Evolutionary conservation across 306 rosid genomes (phyloP).

Genomic region (Pterocarpus macrocarpus): DNA sequence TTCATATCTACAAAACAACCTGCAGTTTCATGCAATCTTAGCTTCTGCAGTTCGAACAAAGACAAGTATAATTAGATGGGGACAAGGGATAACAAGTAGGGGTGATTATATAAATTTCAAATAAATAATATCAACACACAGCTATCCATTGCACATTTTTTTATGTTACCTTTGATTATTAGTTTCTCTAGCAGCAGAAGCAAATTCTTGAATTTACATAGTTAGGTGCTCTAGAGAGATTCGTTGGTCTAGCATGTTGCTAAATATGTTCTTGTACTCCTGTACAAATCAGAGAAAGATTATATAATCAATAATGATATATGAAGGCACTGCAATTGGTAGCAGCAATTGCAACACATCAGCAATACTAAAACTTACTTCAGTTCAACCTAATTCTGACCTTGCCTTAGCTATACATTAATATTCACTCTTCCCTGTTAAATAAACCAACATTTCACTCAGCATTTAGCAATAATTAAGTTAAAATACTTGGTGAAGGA

Average conservation of each 20-base stretch:
- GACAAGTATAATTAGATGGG: too few relatives aligned
- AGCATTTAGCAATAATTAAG: not conserved
- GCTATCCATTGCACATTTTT: too few relatives aligned
- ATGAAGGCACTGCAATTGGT: not conserved
- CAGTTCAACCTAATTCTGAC: constrained; percentile 10
- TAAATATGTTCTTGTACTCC: constrained; percentile 57
- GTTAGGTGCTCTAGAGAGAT: constrained; percentile 53
- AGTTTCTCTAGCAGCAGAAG: constrained; percentile 63
- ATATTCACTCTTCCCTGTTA: not conserved
- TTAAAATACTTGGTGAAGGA: not conserved
- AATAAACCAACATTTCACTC: not conserved
- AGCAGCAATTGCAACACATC: not conserved
- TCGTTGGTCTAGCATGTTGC: constrained; percentile 50
- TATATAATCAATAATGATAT: not conserved
- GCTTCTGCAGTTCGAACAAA: too few relatives aligned
- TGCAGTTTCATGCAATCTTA: too few relatives aligned
- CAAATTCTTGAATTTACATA: constrained; percentile 63
- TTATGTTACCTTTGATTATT: constrained; percentile 58
- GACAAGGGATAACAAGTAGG: too few relatives aligned
- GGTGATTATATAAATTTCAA: too few relatives aligned
- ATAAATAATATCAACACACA: too few relatives aligned
- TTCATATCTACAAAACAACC: too few relatives aligned
- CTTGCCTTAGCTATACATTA: not conserved
- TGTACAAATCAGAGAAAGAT: constrained; percentile 29
- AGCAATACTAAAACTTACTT: not conserved